Percentiles rank a stretch among this genome's conserved stretches.
Conservation (phyloP, 495 filamentous ascomycete species). For the Darksidea phi region DNA sequence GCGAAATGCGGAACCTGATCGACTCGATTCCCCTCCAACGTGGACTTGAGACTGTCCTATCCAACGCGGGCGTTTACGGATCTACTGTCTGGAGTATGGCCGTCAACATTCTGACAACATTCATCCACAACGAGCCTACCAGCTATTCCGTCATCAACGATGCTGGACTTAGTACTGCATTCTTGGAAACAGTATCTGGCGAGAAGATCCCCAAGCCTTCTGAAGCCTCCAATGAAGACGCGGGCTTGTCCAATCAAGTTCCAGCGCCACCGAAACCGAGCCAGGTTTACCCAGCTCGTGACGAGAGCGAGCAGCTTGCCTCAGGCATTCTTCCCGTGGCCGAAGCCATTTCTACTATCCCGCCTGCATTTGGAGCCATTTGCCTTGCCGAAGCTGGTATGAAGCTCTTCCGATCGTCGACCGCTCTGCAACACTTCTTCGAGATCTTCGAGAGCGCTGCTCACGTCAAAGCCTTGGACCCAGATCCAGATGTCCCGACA, state of each 20-base stretch:
- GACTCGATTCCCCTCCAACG: constrained; percentile 82
- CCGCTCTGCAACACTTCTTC: constrained; percentile 79
- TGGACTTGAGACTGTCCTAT: constrained; percentile 77
- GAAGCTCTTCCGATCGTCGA: constrained; percentile 80
- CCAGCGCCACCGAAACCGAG: constrained; percentile 1
- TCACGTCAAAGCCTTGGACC: constrained; percentile 78
- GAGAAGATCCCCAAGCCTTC: constrained; percentile 48
- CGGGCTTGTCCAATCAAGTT: constrained; percentile 40
- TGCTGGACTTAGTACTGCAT: constrained; percentile 80
- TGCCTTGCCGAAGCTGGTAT: constrained; percentile 87
- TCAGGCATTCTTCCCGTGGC: constrained; percentile 75
- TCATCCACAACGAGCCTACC: constrained; percentile 98
- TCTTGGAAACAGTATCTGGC: constrained; percentile 77
- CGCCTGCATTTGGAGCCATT: constrained; percentile 86
- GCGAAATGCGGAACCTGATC: constrained; percentile 85
- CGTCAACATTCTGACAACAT: constrained; percentile 85
- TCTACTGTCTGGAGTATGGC: constrained; percentile 91
- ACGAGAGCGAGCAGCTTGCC: constrained; percentile 43
- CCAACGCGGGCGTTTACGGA: constrained; percentile 74
- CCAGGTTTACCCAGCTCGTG: constrained; percentile 6
- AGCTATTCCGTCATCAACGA: constrained; percentile 95
- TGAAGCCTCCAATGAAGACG: constrained; percentile 30
- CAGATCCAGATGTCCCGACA: constrained; percentile 63
- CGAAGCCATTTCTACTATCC: constrained; percentile 83
- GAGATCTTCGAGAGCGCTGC: constrained; percentile 90